A percentile compares a stretch with the other conserved stretches of the same genome.
Evolutionary conservation across 495 filamentous ascomycete genomes (phyloP).

Genomic region (Penicillium soppii): DNA sequence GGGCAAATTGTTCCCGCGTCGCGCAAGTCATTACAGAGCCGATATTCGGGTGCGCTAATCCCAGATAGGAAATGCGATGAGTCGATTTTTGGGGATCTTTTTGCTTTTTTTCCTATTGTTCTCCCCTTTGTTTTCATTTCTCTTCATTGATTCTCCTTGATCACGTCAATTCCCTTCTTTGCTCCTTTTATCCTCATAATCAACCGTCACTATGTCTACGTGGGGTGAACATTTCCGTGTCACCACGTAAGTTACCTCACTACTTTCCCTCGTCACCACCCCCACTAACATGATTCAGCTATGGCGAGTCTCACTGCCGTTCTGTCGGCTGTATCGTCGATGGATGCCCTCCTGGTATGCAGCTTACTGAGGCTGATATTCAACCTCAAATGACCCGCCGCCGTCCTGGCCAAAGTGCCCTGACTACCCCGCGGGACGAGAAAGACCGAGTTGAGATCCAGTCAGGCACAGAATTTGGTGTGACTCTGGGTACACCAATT

Average conservation of each 20-base stretch:
- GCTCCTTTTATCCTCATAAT: neutral
- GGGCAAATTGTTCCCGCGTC: conserved; percentile 6
- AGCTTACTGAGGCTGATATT: conserved; percentile 84
- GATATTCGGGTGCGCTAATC: conserved; percentile 35
- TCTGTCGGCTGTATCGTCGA: conserved; percentile 92
- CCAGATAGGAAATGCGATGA: conserved; percentile 31
- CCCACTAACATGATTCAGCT: conserved; percentile 46
- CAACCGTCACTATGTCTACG: conserved; percentile 84
- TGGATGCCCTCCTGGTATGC: conserved; percentile 84
- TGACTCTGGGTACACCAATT: conserved; percentile 92
- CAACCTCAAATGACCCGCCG: conserved; percentile 93
- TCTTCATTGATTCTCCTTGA: neutral
- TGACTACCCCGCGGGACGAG: conserved; percentile 92
- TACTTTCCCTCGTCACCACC: conserved; percentile 3
- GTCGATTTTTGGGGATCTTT: conserved; percentile 26
- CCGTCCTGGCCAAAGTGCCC: conserved; percentile 83
- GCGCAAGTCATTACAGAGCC: conserved; percentile 14
- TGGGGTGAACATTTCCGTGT: conserved; percentile 84
- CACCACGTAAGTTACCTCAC: conserved; percentile 65
- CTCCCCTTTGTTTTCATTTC: neutral
- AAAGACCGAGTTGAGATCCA: conserved; percentile 91
- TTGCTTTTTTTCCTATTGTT: conserved; percentile 10
- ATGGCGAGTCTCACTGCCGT: conserved; percentile 87
- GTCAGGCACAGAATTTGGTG: conserved; percentile 88
- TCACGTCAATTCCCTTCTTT: neutral